A percentile compares a stretch with the other conserved stretches of the same genome.
These are phyloP conservation scores for Phytophthora cactorum DNA, from an alignment of 352 stramenopile species.

Conservation along the genomic window DNA sequence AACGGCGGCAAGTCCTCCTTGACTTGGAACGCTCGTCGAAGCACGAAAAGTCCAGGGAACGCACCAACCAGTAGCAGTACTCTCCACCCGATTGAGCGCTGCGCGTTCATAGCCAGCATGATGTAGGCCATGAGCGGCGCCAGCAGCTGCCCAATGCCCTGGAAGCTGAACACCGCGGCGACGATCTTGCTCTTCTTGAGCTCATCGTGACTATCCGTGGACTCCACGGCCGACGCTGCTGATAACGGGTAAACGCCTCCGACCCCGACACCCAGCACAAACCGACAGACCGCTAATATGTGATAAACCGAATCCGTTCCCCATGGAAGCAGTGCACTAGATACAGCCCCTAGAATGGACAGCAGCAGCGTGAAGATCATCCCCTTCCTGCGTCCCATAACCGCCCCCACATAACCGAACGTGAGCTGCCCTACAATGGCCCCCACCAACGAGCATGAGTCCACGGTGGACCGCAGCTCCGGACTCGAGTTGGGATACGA, in stretches of 20 bases:
- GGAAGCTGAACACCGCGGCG: slow-evolving; percentile 71
- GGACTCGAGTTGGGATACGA: slow-evolving; percentile 61
- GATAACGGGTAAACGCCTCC: slow-evolving; percentile 86
- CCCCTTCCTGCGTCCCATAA: slow-evolving; percentile 65
- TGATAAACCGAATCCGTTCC: slow-evolving; percentile 62
- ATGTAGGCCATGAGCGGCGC: slow-evolving; percentile 67
- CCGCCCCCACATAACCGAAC: slow-evolving; percentile 81
- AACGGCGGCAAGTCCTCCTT: slow-evolving; percentile 38
- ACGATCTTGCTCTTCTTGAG: slow-evolving; percentile 71
- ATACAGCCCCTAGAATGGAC: slow-evolving; percentile 61
- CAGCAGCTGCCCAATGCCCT: slow-evolving; percentile 64
- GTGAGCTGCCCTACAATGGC: slow-evolving; percentile 83
- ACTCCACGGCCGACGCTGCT: slow-evolving; percentile 69
- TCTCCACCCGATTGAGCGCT: slow-evolving; percentile 51
- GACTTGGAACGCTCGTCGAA: slow-evolving; percentile 56
- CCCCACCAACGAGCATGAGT: slow-evolving; percentile 74
- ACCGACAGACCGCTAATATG: slow-evolving; percentile 67
- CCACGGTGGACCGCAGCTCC: slow-evolving; percentile 66
- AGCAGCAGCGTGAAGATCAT: slow-evolving; percentile 84
- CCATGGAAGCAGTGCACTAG: slow-evolving; percentile 69
- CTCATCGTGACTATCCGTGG: slow-evolving; percentile 41
- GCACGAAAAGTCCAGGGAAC: slow-evolving; percentile 65
- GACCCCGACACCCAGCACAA: slow-evolving; percentile 79
- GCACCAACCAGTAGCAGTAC: slow-evolving; percentile 61
- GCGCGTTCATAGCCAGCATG: slow-evolving; percentile 48